phyloP scores from a whole-genome alignment of 768 basidiomycete genomes.

The Gloeophyllum trabeum region DNA sequence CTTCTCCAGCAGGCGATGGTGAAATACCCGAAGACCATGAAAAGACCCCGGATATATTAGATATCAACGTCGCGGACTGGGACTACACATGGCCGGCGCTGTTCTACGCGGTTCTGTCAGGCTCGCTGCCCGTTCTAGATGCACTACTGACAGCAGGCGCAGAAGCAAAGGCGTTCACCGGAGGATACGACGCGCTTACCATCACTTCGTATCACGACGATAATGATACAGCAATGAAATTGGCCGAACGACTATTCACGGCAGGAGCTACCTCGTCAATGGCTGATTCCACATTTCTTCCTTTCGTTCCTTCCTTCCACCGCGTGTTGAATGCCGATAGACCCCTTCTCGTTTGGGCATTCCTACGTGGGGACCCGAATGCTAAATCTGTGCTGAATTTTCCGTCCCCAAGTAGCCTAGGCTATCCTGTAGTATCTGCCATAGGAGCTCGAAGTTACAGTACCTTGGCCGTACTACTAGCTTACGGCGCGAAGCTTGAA shows the following conservation, averaged over 20 bases:
- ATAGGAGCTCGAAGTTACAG: conserved; percentile 14
- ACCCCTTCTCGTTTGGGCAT: conserved; percentile 13
- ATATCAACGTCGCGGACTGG: conserved; percentile 45
- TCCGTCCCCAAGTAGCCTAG: conserved; percentile 8
- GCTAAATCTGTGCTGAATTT: conserved; percentile 18
- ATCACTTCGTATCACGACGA: background rate
- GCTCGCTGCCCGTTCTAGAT: conserved; percentile 31
- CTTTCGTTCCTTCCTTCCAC: conserved; percentile 13
- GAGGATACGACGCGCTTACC: background rate
- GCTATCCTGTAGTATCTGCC: conserved; percentile 17
- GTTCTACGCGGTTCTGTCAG: conserved; percentile 37
- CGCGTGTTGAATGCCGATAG: conserved; percentile 4
- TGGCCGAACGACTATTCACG: conserved; percentile 17
- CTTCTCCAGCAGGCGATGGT: conserved; percentile 12
- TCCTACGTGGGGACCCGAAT: conserved; percentile 17
- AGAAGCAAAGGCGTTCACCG: conserved; percentile 6
- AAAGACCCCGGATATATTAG: conserved; percentile 43
- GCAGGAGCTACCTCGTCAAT: conserved; percentile 17
- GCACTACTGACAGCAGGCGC: conserved; percentile 35
- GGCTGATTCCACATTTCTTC: conserved; percentile 22
- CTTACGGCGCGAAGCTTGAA: conserved; percentile 16
- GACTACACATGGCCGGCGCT: conserved; percentile 44
- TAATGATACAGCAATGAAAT: background rate
- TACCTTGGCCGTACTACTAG: conserved; percentile 16
- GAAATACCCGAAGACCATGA: conserved; percentile 37